phyloP scores from a whole-genome alignment of 176 grass and related monocot genomes.

The Carex pumila region DNA sequence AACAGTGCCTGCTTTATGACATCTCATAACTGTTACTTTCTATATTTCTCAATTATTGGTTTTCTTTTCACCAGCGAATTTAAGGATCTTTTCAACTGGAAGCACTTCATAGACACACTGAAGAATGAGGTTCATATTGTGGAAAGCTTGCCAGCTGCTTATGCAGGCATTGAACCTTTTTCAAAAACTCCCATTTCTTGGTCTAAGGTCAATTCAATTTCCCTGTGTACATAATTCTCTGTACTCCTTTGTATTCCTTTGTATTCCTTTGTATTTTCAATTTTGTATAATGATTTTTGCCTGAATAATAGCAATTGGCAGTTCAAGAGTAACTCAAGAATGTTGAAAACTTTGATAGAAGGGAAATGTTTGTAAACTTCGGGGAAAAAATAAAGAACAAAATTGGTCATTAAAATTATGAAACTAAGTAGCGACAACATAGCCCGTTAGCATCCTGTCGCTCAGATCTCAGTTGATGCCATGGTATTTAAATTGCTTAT shows the following conservation, averaged over 20 bases:
- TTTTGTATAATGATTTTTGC: neutral
- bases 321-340: neutral
- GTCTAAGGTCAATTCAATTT: constrained; percentile 65
- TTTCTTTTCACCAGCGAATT: constrained; percentile 57
- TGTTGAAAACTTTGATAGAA: neutral
- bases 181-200: constrained; percentile 92
- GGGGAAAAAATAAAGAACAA: neutral
- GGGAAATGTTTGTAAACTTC: neutral
- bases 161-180: constrained; percentile 58
- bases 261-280: neutral
- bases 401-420: neutral
- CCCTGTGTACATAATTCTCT: neutral
- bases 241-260: neutral
- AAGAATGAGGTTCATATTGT: constrained; percentile 95
- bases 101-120: constrained; percentile 84
- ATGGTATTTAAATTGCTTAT: neutral
- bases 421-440: neutral
- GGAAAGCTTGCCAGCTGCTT: constrained; percentile 63
- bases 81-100: constrained; percentile 99
- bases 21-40: neutral
- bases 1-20: neutral
- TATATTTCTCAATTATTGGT: constrained; percentile 18
- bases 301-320: neutral
- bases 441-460: neutral
- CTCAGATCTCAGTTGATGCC: neutral